Evolutionary conservation across 2,329 filamentous ascomycete species (phyloP), one percentile per base, ranked within the genome.

Genomic region (Fusarium sp.): DNA sequence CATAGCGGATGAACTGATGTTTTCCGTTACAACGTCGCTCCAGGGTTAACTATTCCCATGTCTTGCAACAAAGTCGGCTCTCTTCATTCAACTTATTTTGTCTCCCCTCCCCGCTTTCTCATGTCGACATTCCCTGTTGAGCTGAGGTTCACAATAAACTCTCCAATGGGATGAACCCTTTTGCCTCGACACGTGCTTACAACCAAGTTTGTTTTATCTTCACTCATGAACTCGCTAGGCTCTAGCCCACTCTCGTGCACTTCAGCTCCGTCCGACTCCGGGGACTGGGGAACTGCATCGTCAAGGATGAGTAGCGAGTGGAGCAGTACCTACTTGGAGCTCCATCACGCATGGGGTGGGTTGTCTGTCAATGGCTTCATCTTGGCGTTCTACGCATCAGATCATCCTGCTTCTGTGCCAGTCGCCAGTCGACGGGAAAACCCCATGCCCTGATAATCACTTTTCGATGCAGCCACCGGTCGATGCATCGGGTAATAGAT

Each of bases 261-360:
- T 61, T 53, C 61, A 69, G 63, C 61, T 68, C 61, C 66, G 66
- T 67, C 44, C 39, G 45, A 66, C 56, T 47, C 53, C 58, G 64
- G 66, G 54, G 57, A 65, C 53, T 63, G 61, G 62, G 61, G 49
- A 65, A 39, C 39, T 53, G 15, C 27, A 25, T 23, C 46, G 42
- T 29, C 59, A 63, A 49, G 59, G 59, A 49, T 62, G 39, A 37
- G 39, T 17, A 29, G 14, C 9, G 29, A 19, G 39, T 27, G 59
- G 56, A 49, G 42, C 41, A 39, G 48, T 23, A 59, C 55, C 19
- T 19, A 19, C 19, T 19, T 49, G 37, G 25, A 23, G 49, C 47
- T 51, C 33, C 32, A 37, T 59, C 41, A 25, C 27, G 41, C 35
- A 47, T 17, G 15, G 42, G 15, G 42, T 37, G 32, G 38, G 39